A percentile compares a stretch with the other conserved stretches of the same genome.
phyloP scores from a whole-genome alignment of 164 flowering plant species.

The Nelumbo lutea region DNA sequence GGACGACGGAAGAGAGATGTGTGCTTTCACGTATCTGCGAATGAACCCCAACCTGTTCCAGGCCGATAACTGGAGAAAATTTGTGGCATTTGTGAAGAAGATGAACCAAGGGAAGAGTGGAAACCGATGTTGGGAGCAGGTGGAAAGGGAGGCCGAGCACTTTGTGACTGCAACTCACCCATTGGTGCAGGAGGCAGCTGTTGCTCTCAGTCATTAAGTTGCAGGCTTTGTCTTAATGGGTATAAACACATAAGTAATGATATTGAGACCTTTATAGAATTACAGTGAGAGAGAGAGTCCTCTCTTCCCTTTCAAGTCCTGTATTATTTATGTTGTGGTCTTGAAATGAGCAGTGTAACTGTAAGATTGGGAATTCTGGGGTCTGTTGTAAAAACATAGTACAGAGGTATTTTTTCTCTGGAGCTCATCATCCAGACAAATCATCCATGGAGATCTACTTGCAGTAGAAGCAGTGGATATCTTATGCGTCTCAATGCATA shows the following conservation, averaged over 20 bases:
- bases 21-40: constrained; percentile 89
- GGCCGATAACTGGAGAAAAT: constrained; percentile 76
- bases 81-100: constrained; percentile 76
- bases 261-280: too few relatives aligned
- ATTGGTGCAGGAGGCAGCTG: constrained; percentile 72
- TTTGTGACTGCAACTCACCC: constrained; percentile 71
- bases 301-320: too few relatives aligned
- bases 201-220: constrained; percentile 46
- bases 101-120: constrained; percentile 63
- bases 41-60: constrained; percentile 82
- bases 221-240: not conserved
- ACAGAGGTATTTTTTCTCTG: too few relatives aligned
- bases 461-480: too few relatives aligned
- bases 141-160: constrained; percentile 79
- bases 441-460: too few relatives aligned
- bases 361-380: too few relatives aligned
- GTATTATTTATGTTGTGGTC: too few relatives aligned
- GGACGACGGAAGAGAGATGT: constrained; percentile 53
- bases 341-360: too few relatives aligned
- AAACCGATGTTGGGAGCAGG: constrained; percentile 57
- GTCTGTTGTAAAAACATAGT: too few relatives aligned
- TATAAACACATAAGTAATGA: not conserved
- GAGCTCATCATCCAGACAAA: too few relatives aligned
- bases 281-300: not conserved
- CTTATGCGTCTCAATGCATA: too few relatives aligned